Base-by-base conservation (phyloP, 805 yeast genomes). In the Lipomyces yamanashiensis region DNA sequence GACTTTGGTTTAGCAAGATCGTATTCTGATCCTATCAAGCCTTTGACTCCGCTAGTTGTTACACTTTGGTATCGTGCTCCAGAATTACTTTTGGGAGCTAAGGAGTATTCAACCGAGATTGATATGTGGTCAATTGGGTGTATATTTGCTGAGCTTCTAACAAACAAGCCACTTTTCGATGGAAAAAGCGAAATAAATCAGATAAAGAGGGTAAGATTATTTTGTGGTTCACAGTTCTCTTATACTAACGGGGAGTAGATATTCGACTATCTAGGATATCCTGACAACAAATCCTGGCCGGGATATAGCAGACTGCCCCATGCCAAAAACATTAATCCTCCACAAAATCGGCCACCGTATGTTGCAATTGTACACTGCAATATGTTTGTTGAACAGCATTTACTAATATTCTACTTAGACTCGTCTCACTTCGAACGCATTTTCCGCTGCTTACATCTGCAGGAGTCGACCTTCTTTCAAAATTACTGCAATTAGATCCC, bases 41-140 rank as follows among this genome's bases (percentile, higher is more conserved):
- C 50, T n/a, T 48, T 54, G 58, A 54, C 63, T 15, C 59, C 63
- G 5, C n/a, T 48, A 10, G 63, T 59, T 12, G 59, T 54, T 15
- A 59, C 63, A n/a, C 47, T 59, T 10, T 59, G 67, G 54, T 51
- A 58, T 70, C 71, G 84, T 23, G 82, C 85, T 1, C 85, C 85
- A 0, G 85, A 82, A 64, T 69, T 83, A 34, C 74, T 84, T 40
- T 69, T 84, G 5, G 70, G 85, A 76, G n/a, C 84, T 74, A 70
- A 74, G 79, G 53, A 58, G 13, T 74, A 74, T 60, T 64, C 71
- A 19, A 58, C 63, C 9, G 71, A 70, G 4, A 81, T 82, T 33
- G 87, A 83, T 68, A 74, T 83, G 73, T 83, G 87, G 87, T 83
- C 85, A 0, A 74, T 83, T n/a, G 87, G 87, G 9, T 84, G 87